Conservation (phyloP, 306 rosid species). For the Sophora flavescens region DNA sequence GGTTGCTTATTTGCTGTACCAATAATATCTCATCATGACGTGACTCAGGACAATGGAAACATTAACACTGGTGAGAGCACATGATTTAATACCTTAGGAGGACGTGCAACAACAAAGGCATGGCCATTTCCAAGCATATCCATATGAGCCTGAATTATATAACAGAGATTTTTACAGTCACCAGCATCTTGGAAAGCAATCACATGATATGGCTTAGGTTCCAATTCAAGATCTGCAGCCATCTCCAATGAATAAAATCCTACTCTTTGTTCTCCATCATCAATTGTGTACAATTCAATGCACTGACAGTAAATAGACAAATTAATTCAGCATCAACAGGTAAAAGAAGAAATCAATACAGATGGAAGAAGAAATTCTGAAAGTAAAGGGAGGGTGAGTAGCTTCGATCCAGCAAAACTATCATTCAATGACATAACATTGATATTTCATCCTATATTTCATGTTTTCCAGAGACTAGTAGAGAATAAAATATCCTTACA, state of each 20-base stretch:
- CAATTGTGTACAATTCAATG: slow-evolving; percentile 82
- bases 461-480: slow-evolving; percentile 29
- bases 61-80: slow-evolving; percentile 1
- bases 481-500: slow-evolving; percentile 33
- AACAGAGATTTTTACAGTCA: slow-evolving; percentile 91
- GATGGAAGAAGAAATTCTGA: slow-evolving; percentile 4
- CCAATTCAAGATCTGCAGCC: slow-evolving; percentile 93
- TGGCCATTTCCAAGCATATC: slow-evolving; percentile 85
- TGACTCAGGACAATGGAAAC: slow-evolving; percentile 21
- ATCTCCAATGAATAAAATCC: slow-evolving; percentile 97
- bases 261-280: slow-evolving; percentile 72
- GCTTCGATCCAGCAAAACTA: slow-evolving; percentile 36
- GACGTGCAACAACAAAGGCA: slow-evolving; percentile 85
- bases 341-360: slow-evolving; percentile 4
- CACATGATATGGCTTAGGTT: slow-evolving; percentile 90
- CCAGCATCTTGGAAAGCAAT: slow-evolving; percentile 85
- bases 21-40: background rate
- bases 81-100: slow-evolving; percentile 73
- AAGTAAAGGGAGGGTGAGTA: slow-evolving; percentile 21
- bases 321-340: slow-evolving; percentile 29
- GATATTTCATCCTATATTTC: slow-evolving; percentile 18
- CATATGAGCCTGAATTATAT: slow-evolving; percentile 88
- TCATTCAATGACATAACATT: slow-evolving; percentile 16
- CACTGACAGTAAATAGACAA: slow-evolving; percentile 65
- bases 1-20: background rate